Base-by-base conservation (phyloP, 225 moss, liverwort and hornwort species). In the Sphagnum tenellum region DNA sequence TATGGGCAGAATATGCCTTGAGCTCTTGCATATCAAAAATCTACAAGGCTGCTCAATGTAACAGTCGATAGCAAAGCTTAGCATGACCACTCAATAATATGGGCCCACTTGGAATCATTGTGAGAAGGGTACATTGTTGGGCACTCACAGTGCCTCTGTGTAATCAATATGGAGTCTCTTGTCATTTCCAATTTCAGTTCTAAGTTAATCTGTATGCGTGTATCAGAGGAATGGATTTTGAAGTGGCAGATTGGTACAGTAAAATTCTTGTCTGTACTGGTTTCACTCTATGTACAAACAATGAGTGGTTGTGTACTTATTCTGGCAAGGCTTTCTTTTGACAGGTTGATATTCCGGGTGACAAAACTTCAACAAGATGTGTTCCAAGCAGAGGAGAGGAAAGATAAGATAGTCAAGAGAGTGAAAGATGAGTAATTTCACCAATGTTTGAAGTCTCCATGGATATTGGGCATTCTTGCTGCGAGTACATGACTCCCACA, bases 291-390 rank as follows among this genome's bases (percentile, higher is more conserved):
- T 65, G 66, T 6, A 52, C 9, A 52, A 52, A 52, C 7, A 52
- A 9, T 6, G 52, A 52, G 52, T 6, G 9, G 9, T 5, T 5
- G 51, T 5, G 51, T 6, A 52, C 9, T 52, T 52, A 52, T 52
- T 5, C 9, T 52, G 52, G 52, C 0, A 9, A 52, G 7, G 9
- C 9, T 52, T 6, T 9, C 9, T 52, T 52, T 9, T 5, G 7
- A 52, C 12, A 81, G 80, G 80, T 68, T 81, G 58, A 52, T 81
- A 66, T 81, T 76, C 63, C 74, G 75, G 48, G 56, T 74, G 60
- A 69, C 74, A n/a, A 77, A 74, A 59, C 74, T 81, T 73, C 74
- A 77, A 63, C 76, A 76, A 71, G 80, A 74, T 56, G 5, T 81
- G 59, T 13, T 68, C 9, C 68, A 77, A 71, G 48, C 60, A 51